Percentiles rank a stretch among this genome's conserved stretches.
phyloP scores from a whole-genome alignment of 768 basidiomycete species.

The Phlegmacium glaucopus region DNA sequence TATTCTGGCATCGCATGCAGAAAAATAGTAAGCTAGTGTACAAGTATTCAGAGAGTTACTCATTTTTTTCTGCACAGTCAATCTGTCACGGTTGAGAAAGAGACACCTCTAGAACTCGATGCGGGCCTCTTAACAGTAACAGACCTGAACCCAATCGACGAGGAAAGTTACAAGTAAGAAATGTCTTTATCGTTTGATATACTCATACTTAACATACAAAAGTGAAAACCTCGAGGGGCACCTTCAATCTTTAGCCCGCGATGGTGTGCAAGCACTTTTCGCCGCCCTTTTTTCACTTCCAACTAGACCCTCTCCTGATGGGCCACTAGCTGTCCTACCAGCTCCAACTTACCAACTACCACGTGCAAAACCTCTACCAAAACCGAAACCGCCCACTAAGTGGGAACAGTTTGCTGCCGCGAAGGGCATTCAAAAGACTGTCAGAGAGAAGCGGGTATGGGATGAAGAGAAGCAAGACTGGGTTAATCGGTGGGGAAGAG shows the following conservation, averaged over 20 bases:
- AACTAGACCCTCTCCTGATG: slow-evolving; percentile 68
- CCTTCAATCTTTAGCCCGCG: slow-evolving; percentile 73
- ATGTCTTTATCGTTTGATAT: not conserved
- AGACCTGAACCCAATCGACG: slow-evolving; percentile 85
- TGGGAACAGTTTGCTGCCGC: slow-evolving; percentile 95
- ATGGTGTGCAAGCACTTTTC: slow-evolving; percentile 80
- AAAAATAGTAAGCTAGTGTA: slow-evolving; percentile 56
- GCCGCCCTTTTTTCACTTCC: slow-evolving; percentile 81
- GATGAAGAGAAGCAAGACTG: slow-evolving; percentile 94
- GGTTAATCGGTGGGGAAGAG: slow-evolving; percentile 87
- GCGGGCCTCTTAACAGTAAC: slow-evolving; percentile 80
- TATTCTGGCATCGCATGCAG: slow-evolving; percentile 70
- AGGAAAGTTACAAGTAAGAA: slow-evolving; percentile 75
- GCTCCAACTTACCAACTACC: slow-evolving; percentile 75
- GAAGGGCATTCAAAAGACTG: slow-evolving; percentile 87
- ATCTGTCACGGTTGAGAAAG: slow-evolving; percentile 70
- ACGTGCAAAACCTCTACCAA: slow-evolving; percentile 88
- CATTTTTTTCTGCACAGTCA: slow-evolving; percentile 40
- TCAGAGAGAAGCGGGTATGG: slow-evolving; percentile 79
- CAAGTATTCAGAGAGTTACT: slow-evolving; percentile 1
- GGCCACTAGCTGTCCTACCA: slow-evolving; percentile 82
- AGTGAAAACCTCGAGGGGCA: slow-evolving; percentile 81
- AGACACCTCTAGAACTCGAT: slow-evolving; percentile 78
- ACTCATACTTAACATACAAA: slow-evolving; percentile 1
- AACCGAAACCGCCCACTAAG: slow-evolving; percentile 89